phyloP scores from a whole-genome alignment of 306 rosid species.

The Phaseolus lunatus region DNA sequence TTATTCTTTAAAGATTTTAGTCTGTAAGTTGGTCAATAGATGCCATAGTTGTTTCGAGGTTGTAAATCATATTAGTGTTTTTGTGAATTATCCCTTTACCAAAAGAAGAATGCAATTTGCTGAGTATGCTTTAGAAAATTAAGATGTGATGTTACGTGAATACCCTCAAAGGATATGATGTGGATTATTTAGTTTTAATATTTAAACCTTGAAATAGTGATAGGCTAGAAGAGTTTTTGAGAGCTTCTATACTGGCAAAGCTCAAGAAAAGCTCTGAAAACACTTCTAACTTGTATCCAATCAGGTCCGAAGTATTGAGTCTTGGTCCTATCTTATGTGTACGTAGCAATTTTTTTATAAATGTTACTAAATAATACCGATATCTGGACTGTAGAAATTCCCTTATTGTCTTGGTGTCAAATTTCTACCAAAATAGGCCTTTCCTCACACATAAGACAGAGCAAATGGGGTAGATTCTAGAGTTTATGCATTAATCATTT shows the following conservation, averaged over 20 bases:
- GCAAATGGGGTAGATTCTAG: constrained; percentile 19
- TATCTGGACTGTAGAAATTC: neutral
- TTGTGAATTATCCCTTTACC: constrained; percentile 11
- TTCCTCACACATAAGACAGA: neutral
- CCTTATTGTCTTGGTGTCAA: constrained; percentile 12
- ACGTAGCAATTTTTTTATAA: neutral
- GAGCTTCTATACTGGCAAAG: too few species aligned
- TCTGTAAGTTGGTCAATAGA: constrained; percentile 15
- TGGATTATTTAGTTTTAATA: neutral
- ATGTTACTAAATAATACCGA: neutral
- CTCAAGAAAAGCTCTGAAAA: too few species aligned
- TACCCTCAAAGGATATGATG: neutral
- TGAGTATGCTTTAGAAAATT: constrained; percentile 21
- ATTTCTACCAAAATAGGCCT: constrained; percentile 9
- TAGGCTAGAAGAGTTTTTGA: neutral
- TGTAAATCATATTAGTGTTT: neutral
- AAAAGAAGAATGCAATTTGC: constrained; percentile 2
- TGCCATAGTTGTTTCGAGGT: constrained; percentile 11
- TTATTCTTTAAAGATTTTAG: constrained; percentile 10
- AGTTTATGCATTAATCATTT: neutral
- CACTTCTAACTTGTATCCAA: too few species aligned
- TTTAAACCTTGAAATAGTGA: constrained; percentile 7
- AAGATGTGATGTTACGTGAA: neutral
- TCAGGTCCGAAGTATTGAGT: neutral
- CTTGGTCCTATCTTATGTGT: constrained; percentile 1